Evolutionary conservation across 1,139 yeast species (phyloP).

Genomic region (Hyphopichia burtonii): DNA sequence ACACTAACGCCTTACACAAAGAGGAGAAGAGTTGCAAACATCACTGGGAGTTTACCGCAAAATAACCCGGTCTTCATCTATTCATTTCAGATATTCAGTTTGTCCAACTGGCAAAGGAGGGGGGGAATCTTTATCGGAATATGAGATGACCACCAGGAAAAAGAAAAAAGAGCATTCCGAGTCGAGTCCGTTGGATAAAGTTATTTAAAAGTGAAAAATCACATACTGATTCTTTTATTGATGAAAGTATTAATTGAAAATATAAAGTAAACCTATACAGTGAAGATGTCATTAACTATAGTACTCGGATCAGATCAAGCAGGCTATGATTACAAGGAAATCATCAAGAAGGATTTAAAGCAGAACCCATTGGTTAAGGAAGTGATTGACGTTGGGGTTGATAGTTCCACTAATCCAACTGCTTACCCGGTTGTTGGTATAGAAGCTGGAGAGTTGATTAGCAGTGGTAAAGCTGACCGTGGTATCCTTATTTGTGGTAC

Average conservation of each 20-base stretch:
- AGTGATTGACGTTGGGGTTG: constrained; percentile 41
- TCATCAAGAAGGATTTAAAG: constrained; percentile 33
- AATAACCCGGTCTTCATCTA: neutral
- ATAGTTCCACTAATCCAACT: constrained; percentile 19
- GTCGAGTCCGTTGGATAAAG: too few relatives aligned
- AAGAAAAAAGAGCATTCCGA: too few relatives aligned
- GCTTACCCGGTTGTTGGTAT: constrained; percentile 46
- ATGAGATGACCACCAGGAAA: neutral
- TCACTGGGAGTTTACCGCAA: neutral
- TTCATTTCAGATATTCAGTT: too few relatives aligned
- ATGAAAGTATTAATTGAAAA: too few relatives aligned
- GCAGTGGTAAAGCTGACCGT: constrained; percentile 39
- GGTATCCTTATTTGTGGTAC: constrained; percentile 48
- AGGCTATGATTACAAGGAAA: constrained; percentile 42
- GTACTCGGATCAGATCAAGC: constrained; percentile 43
- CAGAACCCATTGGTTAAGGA: constrained; percentile 24
- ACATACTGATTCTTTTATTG: too few relatives aligned
- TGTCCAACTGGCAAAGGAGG: too few relatives aligned
- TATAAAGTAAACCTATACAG: too few relatives aligned
- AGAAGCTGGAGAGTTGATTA: constrained; percentile 39
- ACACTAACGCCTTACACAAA: neutral
- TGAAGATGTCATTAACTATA: neutral
- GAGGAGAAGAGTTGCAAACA: neutral
- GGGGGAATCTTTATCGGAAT: neutral
- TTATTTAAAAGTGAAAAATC: neutral